A percentile compares a stretch with the other conserved stretches of the same genome.
Conservation (phyloP, 768 basidiomycete species). For the Zangia roseola region DNA sequence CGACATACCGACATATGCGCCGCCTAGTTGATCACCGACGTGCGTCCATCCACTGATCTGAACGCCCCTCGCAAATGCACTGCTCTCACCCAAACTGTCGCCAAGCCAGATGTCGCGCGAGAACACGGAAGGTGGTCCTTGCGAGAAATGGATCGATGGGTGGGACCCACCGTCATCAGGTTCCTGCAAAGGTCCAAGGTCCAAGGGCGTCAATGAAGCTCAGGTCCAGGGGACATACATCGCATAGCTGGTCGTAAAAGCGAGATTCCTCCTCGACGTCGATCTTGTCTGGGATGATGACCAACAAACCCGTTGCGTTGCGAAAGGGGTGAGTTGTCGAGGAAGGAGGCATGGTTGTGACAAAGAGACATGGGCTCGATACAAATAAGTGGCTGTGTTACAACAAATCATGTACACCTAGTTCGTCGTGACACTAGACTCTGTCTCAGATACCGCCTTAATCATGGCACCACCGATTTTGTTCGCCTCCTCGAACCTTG, state of each 20-base stretch:
- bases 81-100: slow-evolving; percentile 54
- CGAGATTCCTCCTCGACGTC: slow-evolving; percentile 67
- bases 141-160: slow-evolving; percentile 26
- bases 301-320: slow-evolving; percentile 46
- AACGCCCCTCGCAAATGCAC: slow-evolving; percentile 63
- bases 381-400: background rate
- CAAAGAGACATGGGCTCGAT: background rate
- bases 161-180: slow-evolving; percentile 23
- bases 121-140: slow-evolving; percentile 52
- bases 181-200: slow-evolving; percentile 10
- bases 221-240: slow-evolving; percentile 29
- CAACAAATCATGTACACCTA: background rate
- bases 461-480: slow-evolving; percentile 87
- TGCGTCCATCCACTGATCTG: slow-evolving; percentile 68
- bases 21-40: slow-evolving; percentile 64
- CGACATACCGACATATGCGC: slow-evolving; percentile 61
- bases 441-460: slow-evolving; percentile 77
- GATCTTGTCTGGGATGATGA: slow-evolving; percentile 55
- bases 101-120: slow-evolving; percentile 70
- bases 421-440: slow-evolving; percentile 34
- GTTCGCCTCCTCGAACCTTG: slow-evolving; percentile 83
- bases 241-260: slow-evolving; percentile 63
- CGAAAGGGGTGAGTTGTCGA: slow-evolving; percentile 42
- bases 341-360: slow-evolving; percentile 12
- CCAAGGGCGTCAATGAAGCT: too few species aligned